Evolutionary conservation across 495 filamentous ascomycete genomes (phyloP).

Genomic region (Hapsidospora chrysogenum): DNA sequence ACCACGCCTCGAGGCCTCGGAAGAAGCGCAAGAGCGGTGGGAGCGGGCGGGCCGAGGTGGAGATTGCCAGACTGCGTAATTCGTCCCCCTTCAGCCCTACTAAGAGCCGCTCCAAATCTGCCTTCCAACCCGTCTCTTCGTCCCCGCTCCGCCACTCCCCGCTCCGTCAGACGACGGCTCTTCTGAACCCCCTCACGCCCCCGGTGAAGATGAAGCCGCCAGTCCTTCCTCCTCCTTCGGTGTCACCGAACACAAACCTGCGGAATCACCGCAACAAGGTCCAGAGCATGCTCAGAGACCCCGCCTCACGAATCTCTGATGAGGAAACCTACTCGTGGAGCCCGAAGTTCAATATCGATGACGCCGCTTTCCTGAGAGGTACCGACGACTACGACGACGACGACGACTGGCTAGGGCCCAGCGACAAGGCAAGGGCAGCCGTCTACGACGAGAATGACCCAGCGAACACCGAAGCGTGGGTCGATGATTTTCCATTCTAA

Average conservation of each 20-base stretch:
- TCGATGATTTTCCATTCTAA: too few relatives aligned
- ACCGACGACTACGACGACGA: too few relatives aligned
- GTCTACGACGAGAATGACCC: too few relatives aligned
- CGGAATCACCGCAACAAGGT: constrained; percentile 79
- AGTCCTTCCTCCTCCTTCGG: constrained; percentile 64
- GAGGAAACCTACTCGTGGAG: constrained; percentile 58
- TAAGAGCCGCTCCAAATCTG: constrained; percentile 37
- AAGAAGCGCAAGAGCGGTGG: too few relatives aligned
- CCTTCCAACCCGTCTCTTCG: constrained; percentile 29
- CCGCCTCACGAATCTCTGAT: too few relatives aligned
- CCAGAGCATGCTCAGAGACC: constrained; percentile 69
- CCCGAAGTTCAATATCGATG: constrained; percentile 52
- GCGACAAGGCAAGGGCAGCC: too few relatives aligned
- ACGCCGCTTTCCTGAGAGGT: constrained; percentile 16
- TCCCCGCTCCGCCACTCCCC: constrained; percentile 41
- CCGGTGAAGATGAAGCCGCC: constrained; percentile 69
- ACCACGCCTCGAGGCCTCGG: constrained; percentile 51
- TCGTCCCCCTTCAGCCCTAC: constrained; percentile 87
- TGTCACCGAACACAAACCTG: constrained; percentile 91
- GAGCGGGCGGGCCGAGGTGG: constrained; percentile 79
- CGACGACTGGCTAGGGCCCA: too few relatives aligned
- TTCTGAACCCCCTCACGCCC: constrained; percentile 81
- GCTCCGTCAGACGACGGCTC: constrained; percentile 50
- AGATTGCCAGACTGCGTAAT: constrained; percentile 75
- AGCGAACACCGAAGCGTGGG: too few relatives aligned